A percentile compares a stretch with the other conserved stretches of the same genome.
phyloP scores from a whole-genome alignment of 1,139 yeast genomes.

The Hyphopichia wangnamkhiaoensis region DNA sequence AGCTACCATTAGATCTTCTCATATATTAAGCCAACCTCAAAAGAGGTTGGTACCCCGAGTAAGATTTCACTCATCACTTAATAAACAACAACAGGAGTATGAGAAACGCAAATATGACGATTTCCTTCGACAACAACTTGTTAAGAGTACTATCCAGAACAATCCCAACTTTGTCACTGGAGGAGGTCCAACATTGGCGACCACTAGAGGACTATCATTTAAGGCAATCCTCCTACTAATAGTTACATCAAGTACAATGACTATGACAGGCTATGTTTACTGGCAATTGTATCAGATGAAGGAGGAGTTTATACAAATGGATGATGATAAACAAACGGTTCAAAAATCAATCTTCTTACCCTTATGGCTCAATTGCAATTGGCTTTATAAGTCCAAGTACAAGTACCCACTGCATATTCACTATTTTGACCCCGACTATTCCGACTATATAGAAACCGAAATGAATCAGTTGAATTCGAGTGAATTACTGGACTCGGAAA shows the following conservation, averaged over 20 bases:
- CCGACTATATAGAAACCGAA: slow-evolving; percentile 15
- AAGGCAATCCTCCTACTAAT: slow-evolving; percentile 24
- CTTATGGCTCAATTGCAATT: slow-evolving; percentile 32
- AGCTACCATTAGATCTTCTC: too few relatives aligned
- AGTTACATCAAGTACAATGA: slow-evolving; percentile 23
- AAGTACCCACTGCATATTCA: slow-evolving; percentile 25
- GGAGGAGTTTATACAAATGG: slow-evolving; percentile 12
- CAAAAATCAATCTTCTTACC: slow-evolving; percentile 27
- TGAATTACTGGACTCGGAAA: slow-evolving; percentile 10
- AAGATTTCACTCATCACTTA: neutral
- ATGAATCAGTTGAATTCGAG: slow-evolving; percentile 12
- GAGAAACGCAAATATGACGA: slow-evolving; percentile 15
- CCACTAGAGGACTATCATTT: slow-evolving; percentile 16
- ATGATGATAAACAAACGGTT: neutral
- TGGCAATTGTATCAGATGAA: slow-evolving; percentile 16
- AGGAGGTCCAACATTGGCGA: slow-evolving; percentile 4
- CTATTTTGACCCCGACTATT: slow-evolving; percentile 28
- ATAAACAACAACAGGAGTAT: slow-evolving; percentile 7
- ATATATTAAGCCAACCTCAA: too few relatives aligned
- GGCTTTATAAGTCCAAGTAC: slow-evolving; percentile 20
- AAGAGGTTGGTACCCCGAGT: too few relatives aligned
- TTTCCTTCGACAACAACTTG: slow-evolving; percentile 12
- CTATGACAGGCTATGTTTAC: slow-evolving; percentile 26
- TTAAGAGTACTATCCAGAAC: slow-evolving; percentile 11
- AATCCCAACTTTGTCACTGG: slow-evolving; percentile 10